A percentile compares a stretch with the other conserved stretches of the same genome.
These are phyloP conservation scores for Ganoderma leucocontextum DNA, from an alignment of 1,284 basidiomycete genomes.

Conservation along the genomic window DNA sequence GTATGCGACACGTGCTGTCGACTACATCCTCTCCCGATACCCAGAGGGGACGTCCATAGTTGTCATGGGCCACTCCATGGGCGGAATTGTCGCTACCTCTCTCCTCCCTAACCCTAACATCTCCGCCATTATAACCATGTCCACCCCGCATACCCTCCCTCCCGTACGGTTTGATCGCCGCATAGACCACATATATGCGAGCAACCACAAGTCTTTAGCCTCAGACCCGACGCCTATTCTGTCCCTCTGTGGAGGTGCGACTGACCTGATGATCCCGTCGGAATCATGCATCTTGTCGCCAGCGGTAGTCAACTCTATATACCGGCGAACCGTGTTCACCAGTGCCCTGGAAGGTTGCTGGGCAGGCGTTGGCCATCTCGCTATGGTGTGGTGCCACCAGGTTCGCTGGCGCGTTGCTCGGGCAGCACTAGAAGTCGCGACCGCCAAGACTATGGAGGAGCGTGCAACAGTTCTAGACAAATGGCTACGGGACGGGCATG, in stretches of 20 bases:
- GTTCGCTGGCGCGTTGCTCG: constrained; percentile 90
- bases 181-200: constrained; percentile 78
- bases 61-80: constrained; percentile 97
- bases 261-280: constrained; percentile 93
- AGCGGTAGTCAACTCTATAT: constrained; percentile 40
- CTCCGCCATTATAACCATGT: constrained; percentile 91
- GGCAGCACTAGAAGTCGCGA: constrained; percentile 75
- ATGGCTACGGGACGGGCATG: constrained; percentile 72
- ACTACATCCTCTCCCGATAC: constrained; percentile 84
- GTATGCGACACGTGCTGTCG: constrained; percentile 79
- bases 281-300: constrained; percentile 84
- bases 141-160: constrained; percentile 90
- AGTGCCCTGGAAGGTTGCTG: constrained; percentile 89
- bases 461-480: constrained; percentile 57
- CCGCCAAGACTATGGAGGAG: constrained; percentile 38
- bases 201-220: constrained; percentile 47
- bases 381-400: constrained; percentile 99
- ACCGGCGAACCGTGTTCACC: constrained; percentile 84
- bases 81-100: constrained; percentile 90
- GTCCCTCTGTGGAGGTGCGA: constrained; percentile 91
- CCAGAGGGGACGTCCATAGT: constrained; percentile 69
- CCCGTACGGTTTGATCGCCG: constrained; percentile 89
- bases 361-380: constrained; percentile 95
- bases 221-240: constrained; percentile 71
- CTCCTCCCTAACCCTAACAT: constrained; percentile 72